Conservation (phyloP, 768 basidiomycete species). For the Guyanaporus albipodus region DNA sequence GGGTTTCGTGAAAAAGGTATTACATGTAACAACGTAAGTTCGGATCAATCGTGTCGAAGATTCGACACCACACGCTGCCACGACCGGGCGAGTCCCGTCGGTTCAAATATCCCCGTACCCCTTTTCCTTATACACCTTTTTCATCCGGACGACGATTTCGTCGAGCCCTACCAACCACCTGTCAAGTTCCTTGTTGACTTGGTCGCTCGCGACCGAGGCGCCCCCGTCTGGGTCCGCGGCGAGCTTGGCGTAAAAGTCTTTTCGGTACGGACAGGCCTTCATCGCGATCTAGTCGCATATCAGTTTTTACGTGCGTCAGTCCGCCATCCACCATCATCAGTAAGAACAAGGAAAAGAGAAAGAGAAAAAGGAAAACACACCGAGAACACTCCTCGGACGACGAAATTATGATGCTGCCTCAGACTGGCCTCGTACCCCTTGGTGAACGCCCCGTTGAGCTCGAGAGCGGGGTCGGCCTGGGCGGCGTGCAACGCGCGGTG, state of each 20-base stretch:
- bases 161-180: conserved; percentile 63
- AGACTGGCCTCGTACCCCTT: conserved; percentile 79
- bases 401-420: conserved; percentile 80
- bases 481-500: conserved; percentile 70
- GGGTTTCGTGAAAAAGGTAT: too few relatives aligned
- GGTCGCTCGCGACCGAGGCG: conserved; percentile 38
- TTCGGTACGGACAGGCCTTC: conserved; percentile 56
- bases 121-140: conserved; percentile 51
- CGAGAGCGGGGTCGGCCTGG: conserved; percentile 52
- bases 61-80: too few relatives aligned
- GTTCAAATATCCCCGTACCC: conserved; percentile 42
- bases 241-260: conserved; percentile 60
- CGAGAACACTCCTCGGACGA: conserved; percentile 56
- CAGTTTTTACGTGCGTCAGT: too few relatives aligned
- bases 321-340: background rate
- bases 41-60: too few relatives aligned
- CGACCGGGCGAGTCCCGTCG: too few relatives aligned
- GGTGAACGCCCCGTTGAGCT: conserved; percentile 69
- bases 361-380: conserved; percentile 36
- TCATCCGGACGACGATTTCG: conserved; percentile 46
- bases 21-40: too few relatives aligned
- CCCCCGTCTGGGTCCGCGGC: conserved; percentile 57
- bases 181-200: conserved; percentile 49
- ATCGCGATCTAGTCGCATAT: conserved; percentile 56
- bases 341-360: background rate